A percentile compares a stretch with the other conserved stretches of the same genome.
Evolutionary conservation across 2,329 filamentous ascomycete genomes (phyloP).

Genomic region (Bipolaris oryzae): DNA sequence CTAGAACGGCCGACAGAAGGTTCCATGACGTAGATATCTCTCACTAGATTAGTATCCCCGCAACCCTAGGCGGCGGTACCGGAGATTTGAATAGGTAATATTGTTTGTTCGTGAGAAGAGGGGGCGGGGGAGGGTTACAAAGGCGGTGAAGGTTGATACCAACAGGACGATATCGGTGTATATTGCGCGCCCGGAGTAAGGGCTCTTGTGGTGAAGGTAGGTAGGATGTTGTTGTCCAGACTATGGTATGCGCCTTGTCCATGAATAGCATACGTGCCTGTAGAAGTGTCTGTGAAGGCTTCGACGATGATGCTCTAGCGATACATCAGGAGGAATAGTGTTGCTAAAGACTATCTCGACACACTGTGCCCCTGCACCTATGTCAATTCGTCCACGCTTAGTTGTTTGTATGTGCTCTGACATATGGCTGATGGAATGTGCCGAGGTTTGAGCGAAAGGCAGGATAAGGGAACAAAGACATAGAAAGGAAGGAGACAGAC

Average conservation of each 20-base stretch:
- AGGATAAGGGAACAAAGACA: not conserved
- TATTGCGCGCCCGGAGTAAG: not conserved
- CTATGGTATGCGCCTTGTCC: not conserved
- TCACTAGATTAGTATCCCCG: too few species aligned
- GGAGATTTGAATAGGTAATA: not conserved
- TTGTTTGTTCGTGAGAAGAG: not conserved
- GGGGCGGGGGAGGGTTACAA: not conserved
- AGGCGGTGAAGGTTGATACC: conserved; percentile 1
- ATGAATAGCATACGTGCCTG: not conserved
- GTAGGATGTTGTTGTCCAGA: not conserved
- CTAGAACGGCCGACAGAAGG: not conserved
- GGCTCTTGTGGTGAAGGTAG: not conserved
- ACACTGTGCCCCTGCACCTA: not conserved
- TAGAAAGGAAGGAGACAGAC: not conserved
- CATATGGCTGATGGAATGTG: not conserved
- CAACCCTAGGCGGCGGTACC: not conserved
- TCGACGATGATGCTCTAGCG: not conserved
- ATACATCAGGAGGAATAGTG: not conserved
- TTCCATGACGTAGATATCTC: conserved; percentile 1
- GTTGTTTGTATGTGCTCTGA: too few species aligned
- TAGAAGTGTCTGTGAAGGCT: not conserved
- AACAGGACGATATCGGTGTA: not conserved
- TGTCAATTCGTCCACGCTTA: not conserved
- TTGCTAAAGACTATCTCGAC: not conserved
- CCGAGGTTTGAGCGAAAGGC: not conserved